Evolutionary conservation across 768 basidiomycete genomes (phyloP), one percentile per base, ranked within the genome.

Genomic region (Crassisporium funariophilum): DNA sequence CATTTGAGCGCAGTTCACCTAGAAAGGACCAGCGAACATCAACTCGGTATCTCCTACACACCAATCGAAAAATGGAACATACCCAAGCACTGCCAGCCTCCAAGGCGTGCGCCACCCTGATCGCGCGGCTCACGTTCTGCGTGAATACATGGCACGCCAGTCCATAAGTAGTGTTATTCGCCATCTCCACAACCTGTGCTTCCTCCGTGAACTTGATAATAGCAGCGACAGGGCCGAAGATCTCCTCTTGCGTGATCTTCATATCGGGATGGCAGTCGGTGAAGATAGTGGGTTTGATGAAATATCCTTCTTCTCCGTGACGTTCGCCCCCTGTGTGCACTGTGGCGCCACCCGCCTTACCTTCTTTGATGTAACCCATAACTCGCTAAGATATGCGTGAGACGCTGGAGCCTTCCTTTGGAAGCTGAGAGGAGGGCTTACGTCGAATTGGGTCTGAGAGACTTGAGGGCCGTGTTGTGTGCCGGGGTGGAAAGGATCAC

Each of bases 161-260:
- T 29, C 92, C 92, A 67, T 91, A 91, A 4, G 41, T 73, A 0
- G 85, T 84, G 62, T 92, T 81, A 70, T 94, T 95, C 29, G 88
- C 91, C 61, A 74, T 71, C 31, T 66, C 64, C 47, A 83, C 59
- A 25, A 76, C 79, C 43, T 86, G 81, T 5, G 73, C 75, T 56
- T 81, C 81, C 20, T 72, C 69, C 54, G 78, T 76, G 73, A 93
- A 91, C 58, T 84, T 85, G 67, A 80, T 71, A 24, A 91, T 66
- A 25, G 81, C 84, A 46, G 79, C 78, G 34, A 90, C 87, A 21
- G 89, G 88, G 7, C 88, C 88, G 55, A 90, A 88, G 49, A 88
- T 87, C 61, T 90, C 81, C 53, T 84, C 83, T 35, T 60, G 61
- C 8, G 84, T 79, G 43, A 89, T 87, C 62, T 77, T 81, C 82